Percentiles rank a stretch among this genome's conserved stretches.
These are phyloP conservation scores for Saccharomycopsis sp. DNA, from an alignment of 805 yeast genomes.

Conservation along the genomic window DNA sequence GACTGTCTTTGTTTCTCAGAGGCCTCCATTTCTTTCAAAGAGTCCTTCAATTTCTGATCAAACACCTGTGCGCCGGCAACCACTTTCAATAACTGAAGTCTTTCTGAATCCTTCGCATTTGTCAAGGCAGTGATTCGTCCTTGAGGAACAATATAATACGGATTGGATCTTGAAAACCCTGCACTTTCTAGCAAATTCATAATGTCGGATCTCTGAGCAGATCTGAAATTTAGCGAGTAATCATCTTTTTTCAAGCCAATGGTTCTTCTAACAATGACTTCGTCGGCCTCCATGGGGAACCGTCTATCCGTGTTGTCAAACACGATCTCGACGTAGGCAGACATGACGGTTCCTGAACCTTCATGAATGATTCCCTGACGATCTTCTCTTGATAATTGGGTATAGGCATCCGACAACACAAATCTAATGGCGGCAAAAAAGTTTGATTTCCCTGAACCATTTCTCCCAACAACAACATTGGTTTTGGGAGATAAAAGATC, in stretches of 20 bases:
- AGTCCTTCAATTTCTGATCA: constrained; percentile 71
- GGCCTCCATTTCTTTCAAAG: constrained; percentile 67
- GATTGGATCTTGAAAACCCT: constrained; percentile 83
- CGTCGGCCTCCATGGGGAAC: constrained; percentile 59
- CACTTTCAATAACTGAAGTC: constrained; percentile 71
- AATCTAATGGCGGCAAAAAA: constrained; percentile 92
- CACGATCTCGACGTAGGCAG: constrained; percentile 84
- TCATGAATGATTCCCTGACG: constrained; percentile 83
- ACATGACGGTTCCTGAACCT: constrained; percentile 83
- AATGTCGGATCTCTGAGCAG: constrained; percentile 72
- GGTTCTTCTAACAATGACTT: constrained; percentile 73
- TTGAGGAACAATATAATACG: constrained; percentile 95
- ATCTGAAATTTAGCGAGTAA: constrained; percentile 70
- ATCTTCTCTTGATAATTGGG: constrained; percentile 75
- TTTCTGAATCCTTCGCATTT: constrained; percentile 78
- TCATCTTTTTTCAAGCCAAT: constrained; percentile 92
- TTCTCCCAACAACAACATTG: constrained; percentile 84
- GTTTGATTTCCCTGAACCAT: constrained; percentile 96
- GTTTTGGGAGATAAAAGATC: constrained; percentile 71
- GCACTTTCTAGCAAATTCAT: constrained; percentile 81
- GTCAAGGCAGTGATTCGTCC: constrained; percentile 85
- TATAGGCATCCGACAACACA: constrained; percentile 83
- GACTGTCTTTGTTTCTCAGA: constrained; percentile 62
- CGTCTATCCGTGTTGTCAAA: constrained; percentile 76
- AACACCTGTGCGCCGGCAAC: constrained; percentile 94